phyloP scores from a whole-genome alignment of 176 grass and related monocot genomes.

The Hordeum marinum region DNA sequence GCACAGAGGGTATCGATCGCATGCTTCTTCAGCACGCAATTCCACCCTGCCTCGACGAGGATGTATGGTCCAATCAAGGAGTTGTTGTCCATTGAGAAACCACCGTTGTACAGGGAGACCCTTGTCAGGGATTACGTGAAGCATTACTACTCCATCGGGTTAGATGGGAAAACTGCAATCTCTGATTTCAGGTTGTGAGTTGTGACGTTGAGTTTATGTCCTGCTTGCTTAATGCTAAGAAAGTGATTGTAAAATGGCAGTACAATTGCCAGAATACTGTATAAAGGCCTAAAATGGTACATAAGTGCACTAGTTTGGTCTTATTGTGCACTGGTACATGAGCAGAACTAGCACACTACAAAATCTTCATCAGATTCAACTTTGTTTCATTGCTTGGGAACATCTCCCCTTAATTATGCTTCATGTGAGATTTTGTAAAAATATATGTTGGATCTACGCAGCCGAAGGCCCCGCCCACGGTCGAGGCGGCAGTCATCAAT shows the following conservation, averaged over 20 bases:
- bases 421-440: background rate
- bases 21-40: conserved; percentile 49
- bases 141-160: conserved; percentile 23
- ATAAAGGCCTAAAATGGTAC: background rate
- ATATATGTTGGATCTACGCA: background rate
- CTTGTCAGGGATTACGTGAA: conserved; percentile 34
- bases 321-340: background rate
- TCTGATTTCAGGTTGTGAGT: conserved; percentile 43
- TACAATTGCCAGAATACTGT: background rate
- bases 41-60: conserved; percentile 31
- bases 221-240: background rate
- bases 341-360: background rate
- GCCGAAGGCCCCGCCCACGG: background rate
- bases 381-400: background rate
- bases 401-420: background rate
- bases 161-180: conserved; percentile 35
- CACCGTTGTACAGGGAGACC: conserved; percentile 43
- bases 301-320: background rate
- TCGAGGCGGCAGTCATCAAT: too few species aligned
- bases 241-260: background rate
- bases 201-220: background rate
- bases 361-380: background rate
- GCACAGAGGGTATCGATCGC: conserved; percentile 41
- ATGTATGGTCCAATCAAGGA: conserved; percentile 67
- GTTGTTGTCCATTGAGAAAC: conserved; percentile 37